A percentile compares a stretch with the other conserved stretches of the same genome.
Conservation (phyloP, 805 yeast genomes). For the Dipodascus albidus region DNA sequence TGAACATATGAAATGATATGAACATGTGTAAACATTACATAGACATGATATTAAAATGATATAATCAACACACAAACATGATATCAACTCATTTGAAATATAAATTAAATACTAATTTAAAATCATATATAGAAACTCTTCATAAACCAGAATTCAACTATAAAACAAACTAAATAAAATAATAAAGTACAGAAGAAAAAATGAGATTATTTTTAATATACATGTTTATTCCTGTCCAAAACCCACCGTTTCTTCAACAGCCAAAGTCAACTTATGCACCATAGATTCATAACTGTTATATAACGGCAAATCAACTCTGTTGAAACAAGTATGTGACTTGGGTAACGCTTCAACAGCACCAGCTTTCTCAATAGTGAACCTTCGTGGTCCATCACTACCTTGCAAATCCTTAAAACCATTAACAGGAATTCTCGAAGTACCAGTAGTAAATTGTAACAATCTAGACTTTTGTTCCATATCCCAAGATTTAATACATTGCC, state of each 20-base stretch:
- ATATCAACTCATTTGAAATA: no score
- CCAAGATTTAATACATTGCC: constrained; percentile 90
- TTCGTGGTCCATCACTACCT: constrained; percentile 98
- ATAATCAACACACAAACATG: no score
- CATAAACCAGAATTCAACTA: no score
- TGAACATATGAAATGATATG: no score
- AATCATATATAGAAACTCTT: no score
- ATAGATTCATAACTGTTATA: constrained; percentile 73
- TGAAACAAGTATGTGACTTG: constrained; percentile 96
- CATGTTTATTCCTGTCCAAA: constrained; percentile 80
- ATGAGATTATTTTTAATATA: neutral
- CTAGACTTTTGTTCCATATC: constrained; percentile 95
- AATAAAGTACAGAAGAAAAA: neutral
- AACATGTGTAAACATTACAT: no score
- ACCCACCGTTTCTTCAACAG: constrained; percentile 98
- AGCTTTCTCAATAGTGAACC: constrained; percentile 96
- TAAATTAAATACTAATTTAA: no score
- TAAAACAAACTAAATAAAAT: no score
- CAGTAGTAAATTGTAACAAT: constrained; percentile 92
- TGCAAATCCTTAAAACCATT: constrained; percentile 98
- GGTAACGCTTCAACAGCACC: constrained; percentile 90
- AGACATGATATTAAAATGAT: no score
- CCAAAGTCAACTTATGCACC: constrained; percentile 84
- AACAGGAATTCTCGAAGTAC: constrained; percentile 98
- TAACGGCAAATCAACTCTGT: constrained; percentile 96